These are phyloP conservation scores for Calonectria fujianensis DNA, from an alignment of 2,329 filamentous ascomycete genomes.

Conservation along the genomic window DNA sequence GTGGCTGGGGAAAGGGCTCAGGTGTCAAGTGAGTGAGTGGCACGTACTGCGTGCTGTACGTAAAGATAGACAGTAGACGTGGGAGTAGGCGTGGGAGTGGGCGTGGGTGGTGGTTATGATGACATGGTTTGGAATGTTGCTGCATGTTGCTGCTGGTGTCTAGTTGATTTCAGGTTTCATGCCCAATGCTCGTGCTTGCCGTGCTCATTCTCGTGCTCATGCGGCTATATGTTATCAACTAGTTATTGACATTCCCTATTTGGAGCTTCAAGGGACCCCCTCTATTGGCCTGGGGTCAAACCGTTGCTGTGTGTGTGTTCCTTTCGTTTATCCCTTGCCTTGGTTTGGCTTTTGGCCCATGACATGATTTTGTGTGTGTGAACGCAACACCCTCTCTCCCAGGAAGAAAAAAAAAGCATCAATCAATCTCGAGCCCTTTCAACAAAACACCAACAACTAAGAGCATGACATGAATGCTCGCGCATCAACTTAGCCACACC, in stretches of 20 bases:
- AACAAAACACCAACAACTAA: background rate
- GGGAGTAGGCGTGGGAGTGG: background rate
- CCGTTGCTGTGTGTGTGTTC: background rate
- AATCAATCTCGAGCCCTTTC: background rate
- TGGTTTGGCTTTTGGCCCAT: slow-evolving; percentile 13
- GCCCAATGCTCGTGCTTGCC: background rate
- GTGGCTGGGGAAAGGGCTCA: slow-evolving; percentile 12
- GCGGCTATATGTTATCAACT: background rate
- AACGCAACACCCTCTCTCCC: background rate
- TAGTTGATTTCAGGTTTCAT: slow-evolving; percentile 6
- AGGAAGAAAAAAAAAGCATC: background rate
- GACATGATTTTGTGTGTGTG: slow-evolving; percentile 7
- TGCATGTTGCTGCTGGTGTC: slow-evolving; percentile 8
- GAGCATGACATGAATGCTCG: background rate
- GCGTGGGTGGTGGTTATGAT: background rate
- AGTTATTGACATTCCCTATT: background rate
- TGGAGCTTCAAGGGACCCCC: background rate
- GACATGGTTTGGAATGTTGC: background rate
- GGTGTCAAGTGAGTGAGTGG: background rate
- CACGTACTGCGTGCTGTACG: background rate
- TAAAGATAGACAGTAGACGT: background rate
- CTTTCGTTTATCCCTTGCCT: background rate
- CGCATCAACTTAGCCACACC: background rate
- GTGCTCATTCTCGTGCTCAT: background rate
- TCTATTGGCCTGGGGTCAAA: background rate